A percentile compares a stretch with the other conserved stretches of the same genome.
Evolutionary conservation across 225 moss, liverwort and hornwort genomes (phyloP).

Genomic region (Climacium dendroides): DNA sequence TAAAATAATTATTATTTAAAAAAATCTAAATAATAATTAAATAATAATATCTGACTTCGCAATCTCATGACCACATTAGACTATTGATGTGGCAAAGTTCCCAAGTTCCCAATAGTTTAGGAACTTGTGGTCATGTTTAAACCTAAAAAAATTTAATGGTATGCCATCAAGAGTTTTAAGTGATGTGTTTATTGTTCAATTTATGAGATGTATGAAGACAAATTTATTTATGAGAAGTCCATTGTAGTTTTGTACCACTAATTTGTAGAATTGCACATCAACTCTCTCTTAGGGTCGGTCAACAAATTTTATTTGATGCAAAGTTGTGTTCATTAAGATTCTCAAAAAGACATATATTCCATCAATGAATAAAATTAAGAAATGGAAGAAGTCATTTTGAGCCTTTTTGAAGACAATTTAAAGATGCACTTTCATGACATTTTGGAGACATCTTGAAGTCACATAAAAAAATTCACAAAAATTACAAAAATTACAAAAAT

Average conservation of each 20-base stretch:
- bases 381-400: background rate
- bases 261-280: background rate
- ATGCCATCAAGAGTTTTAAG: rapidly evolving
- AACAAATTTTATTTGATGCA: background rate
- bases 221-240: background rate
- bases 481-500: background rate
- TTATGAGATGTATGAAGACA: background rate
- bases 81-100: too few relatives aligned
- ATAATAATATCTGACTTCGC: too few relatives aligned
- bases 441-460: too few relatives aligned
- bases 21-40: too few relatives aligned
- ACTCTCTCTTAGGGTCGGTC: background rate
- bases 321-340: background rate
- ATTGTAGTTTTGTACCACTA: background rate
- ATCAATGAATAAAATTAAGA: background rate
- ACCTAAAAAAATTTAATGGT: too few relatives aligned
- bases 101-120: too few relatives aligned
- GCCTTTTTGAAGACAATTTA: background rate
- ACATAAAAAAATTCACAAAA: background rate
- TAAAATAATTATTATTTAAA: too few relatives aligned
- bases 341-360: too few relatives aligned
- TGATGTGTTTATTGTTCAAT: background rate
- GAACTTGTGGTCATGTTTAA: too few relatives aligned
- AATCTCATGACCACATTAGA: too few relatives aligned
- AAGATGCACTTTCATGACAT: background rate